These are phyloP conservation scores for Phytophthora sp. DNA, from an alignment of 352 stramenopile genomes.

Conservation along the genomic window DNA sequence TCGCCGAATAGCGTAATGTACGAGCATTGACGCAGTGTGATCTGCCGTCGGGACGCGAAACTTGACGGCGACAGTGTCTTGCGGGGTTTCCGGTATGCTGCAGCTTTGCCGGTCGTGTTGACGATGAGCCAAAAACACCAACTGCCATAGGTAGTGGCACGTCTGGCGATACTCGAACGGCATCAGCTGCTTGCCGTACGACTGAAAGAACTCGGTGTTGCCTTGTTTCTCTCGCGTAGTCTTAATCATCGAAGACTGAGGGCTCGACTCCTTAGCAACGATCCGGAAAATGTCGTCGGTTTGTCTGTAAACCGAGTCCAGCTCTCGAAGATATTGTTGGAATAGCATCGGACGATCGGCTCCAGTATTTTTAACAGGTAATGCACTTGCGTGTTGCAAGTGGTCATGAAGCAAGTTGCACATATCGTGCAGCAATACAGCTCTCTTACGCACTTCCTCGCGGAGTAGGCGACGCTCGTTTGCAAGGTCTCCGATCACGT, in stretches of 20 bases:
- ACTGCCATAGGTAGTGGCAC: slow-evolving; percentile 15
- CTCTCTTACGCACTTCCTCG: slow-evolving; percentile 3
- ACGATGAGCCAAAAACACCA: slow-evolving; percentile 13
- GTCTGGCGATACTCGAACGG: slow-evolving; percentile 20
- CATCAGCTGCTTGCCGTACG: slow-evolving; percentile 3
- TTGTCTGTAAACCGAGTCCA: slow-evolving; percentile 3
- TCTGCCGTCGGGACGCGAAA: slow-evolving; percentile 1
- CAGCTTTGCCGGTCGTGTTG: slow-evolving; percentile 8
- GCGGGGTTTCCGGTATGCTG: neutral
- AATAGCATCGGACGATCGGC: neutral
- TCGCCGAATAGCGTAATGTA: slow-evolving; percentile 1
- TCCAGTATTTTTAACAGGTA: neutral
- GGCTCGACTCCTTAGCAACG: neutral
- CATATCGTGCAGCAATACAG: neutral
- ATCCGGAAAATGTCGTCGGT: slow-evolving; percentile 3
- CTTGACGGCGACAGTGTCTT: slow-evolving; percentile 3
- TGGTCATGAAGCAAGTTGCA: neutral
- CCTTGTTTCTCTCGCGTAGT: slow-evolving; percentile 3
- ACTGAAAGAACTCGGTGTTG: slow-evolving; percentile 14
- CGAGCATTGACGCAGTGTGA: neutral
- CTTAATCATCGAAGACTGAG: slow-evolving; percentile 1
- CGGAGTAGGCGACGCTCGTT: slow-evolving; percentile 11
- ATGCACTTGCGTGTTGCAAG: neutral
- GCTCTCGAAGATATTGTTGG: slow-evolving; percentile 6
- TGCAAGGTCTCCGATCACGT: neutral